Evolutionary conservation across 805 yeast species (phyloP).

Genomic region (Ogataea paraovalis): DNA sequence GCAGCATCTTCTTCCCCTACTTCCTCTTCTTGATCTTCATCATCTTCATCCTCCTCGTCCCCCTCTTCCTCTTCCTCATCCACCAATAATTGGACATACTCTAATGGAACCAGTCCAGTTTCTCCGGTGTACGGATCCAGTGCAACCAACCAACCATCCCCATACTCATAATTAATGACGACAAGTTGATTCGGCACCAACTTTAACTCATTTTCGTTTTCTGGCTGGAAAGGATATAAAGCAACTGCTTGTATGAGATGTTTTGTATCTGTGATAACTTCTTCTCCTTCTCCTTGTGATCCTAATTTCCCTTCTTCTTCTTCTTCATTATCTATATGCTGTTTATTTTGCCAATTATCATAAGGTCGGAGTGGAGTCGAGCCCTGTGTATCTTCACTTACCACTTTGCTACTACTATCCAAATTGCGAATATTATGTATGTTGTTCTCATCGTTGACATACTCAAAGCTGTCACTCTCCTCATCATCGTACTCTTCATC

Average conservation of each 20-base stretch:
- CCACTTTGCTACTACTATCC: background rate
- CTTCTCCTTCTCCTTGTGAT: background rate
- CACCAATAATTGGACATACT: constrained; percentile 65
- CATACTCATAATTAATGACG: constrained; percentile 86
- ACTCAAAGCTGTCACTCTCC: background rate
- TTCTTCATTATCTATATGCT: background rate
- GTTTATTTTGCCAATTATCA: background rate
- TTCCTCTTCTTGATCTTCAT: constrained; percentile 12
- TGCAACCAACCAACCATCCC: constrained; percentile 98
- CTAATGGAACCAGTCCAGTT: constrained; percentile 94
- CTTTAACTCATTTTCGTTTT: constrained; percentile 87
- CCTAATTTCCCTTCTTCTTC: too few species aligned
- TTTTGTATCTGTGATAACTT: constrained; percentile 11
- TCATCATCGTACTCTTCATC: constrained; percentile 11
- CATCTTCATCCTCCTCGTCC: constrained; percentile 25
- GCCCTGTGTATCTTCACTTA: constrained; percentile 8
- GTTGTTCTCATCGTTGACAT: constrained; percentile 7
- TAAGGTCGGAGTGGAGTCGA: too few species aligned
- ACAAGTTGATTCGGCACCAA: constrained; percentile 77
- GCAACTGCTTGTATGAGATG: constrained; percentile 61
- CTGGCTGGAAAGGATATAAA: constrained; percentile 84
- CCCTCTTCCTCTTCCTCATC: constrained; percentile 24
- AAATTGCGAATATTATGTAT: background rate
- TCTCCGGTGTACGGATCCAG: constrained; percentile 69
- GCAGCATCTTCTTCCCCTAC: constrained; percentile 15